phyloP scores from a whole-genome alignment of 192 early-diverging fungal genomes.

The Coemansia sp. region DNA sequence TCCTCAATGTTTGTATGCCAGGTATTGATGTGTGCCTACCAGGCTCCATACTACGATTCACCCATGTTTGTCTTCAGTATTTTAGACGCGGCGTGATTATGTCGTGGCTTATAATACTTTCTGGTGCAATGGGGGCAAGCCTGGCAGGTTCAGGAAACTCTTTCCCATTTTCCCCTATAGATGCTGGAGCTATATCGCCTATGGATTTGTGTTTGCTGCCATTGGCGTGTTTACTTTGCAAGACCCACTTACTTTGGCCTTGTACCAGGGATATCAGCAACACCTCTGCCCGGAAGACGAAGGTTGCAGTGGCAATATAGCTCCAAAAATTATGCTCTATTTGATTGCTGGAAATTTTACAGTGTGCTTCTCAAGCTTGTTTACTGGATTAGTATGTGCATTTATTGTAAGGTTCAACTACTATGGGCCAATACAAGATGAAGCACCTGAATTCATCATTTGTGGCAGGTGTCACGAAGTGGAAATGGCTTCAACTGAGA shows the following conservation, averaged over 20 bases:
- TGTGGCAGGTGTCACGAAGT: too few species aligned
- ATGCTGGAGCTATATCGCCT: background rate
- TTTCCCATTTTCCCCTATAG: background rate
- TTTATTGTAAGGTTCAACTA: background rate
- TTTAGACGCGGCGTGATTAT: background rate
- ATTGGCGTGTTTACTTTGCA: background rate
- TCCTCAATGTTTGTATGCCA: background rate
- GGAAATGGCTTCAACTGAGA: too few species aligned
- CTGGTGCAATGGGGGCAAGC: background rate
- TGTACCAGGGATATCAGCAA: background rate
- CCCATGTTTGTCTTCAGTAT: background rate
- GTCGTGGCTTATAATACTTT: background rate
- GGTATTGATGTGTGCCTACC: background rate
- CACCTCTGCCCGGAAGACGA: background rate
- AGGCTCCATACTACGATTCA: background rate
- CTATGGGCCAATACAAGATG: too few species aligned
- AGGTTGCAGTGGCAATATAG: background rate
- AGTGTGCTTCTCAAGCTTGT: background rate
- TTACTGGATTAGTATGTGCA: background rate
- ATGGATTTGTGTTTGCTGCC: constrained; percentile 1
- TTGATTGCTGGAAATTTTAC: background rate
- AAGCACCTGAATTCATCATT: too few species aligned
- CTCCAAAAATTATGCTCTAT: background rate
- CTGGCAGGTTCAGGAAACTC: background rate
- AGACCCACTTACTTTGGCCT: background rate